Base-by-base conservation (phyloP, 148 eudicot species). In the Beta vulgaris region DNA sequence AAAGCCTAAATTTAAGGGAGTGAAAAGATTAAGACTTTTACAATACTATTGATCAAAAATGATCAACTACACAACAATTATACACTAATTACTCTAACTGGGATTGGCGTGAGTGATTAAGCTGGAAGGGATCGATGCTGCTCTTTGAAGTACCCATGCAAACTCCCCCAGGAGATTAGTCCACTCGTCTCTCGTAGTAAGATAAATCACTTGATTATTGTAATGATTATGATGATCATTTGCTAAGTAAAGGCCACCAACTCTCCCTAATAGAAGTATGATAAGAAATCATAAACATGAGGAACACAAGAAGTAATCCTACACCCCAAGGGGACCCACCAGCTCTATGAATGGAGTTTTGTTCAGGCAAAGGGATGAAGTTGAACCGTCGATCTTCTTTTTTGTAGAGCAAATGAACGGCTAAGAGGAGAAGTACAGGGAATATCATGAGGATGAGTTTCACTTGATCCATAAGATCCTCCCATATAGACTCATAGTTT, bases 311-410 rank as follows among this genome's bases (percentile, higher is more conserved):
- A 34, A 91, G 35, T 32, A 86, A 48, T 1, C 83, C 91, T 9
- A 91, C 86, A 14, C 93, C 93, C 83, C 89, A 80, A 0, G 97
- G 93, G 8, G 97, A 89, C 9, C 91, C 93, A 39, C 97, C 93
- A 2, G 84, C 89, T 21, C 89, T 67, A 69, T 89, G 91, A 15
- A 88, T 69, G 0, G 88, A 76, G 21, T 89, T 90, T 67, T 69
- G 83, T 48, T 87, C 91, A 1, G 93, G 91, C 73, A 85, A 71
- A 9, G 86, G 79, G 18, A 90, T 44, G 5, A 76, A 51, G 2
- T 4, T 1, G 25, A 80, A 73, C 16, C 74, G 73, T 19, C 73
- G 86, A 61, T 91, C 85, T 3, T 84, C 63, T 26, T 55, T 46
- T 28, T 46, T 59, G 3, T 90, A 90, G 2, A 92, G 72, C 86